These are phyloP conservation scores for Penicillium sp. DNA, from an alignment of 2,329 filamentous ascomycete genomes.

Conservation along the genomic window DNA sequence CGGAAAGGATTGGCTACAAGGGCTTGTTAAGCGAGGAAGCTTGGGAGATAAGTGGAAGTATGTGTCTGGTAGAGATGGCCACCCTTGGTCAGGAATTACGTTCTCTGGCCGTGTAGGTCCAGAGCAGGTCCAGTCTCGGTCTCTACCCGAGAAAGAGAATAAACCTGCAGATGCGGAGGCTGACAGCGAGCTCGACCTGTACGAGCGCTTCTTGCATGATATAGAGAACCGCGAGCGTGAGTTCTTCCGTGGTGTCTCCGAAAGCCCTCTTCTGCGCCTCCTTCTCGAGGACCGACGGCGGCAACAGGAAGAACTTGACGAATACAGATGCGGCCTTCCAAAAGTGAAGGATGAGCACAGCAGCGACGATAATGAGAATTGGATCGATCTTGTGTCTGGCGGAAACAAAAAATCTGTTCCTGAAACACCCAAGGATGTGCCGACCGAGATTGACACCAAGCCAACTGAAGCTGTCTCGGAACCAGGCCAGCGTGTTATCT, in stretches of 20 bases:
- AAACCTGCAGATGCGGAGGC: conserved; percentile 17
- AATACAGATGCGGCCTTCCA: conserved; percentile 4
- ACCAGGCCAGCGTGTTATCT: conserved; percentile 36
- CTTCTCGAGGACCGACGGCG: conserved; percentile 28
- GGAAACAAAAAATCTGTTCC: conserved; percentile 20
- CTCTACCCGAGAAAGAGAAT: conserved; percentile 10
- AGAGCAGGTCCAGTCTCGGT: conserved; percentile 4
- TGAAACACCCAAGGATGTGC: conserved; percentile 10
- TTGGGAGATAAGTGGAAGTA: conserved; percentile 35
- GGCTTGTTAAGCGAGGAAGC: conserved; percentile 36
- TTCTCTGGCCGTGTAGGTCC: conserved; percentile 10
- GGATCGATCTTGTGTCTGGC: conserved; percentile 24
- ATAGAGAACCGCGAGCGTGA: conserved; percentile 28
- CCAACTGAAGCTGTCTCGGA: conserved; percentile 4
- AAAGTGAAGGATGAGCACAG: conserved; percentile 9
- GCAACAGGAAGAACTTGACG: conserved; percentile 18
- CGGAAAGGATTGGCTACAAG: conserved; percentile 35
- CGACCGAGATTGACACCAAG: neutral
- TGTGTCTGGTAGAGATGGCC: conserved; percentile 17
- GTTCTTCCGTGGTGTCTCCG: conserved; percentile 21
- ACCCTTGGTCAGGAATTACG: conserved; percentile 21
- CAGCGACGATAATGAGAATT: conserved; percentile 19
- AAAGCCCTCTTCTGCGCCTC: conserved; percentile 31
- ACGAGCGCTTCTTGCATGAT: conserved; percentile 42
- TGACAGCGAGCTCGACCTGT: conserved; percentile 46